Base-by-base conservation (phyloP, 2,329 filamentous ascomycete genomes). In the Phyllosticta paracitricarpa region DNA sequence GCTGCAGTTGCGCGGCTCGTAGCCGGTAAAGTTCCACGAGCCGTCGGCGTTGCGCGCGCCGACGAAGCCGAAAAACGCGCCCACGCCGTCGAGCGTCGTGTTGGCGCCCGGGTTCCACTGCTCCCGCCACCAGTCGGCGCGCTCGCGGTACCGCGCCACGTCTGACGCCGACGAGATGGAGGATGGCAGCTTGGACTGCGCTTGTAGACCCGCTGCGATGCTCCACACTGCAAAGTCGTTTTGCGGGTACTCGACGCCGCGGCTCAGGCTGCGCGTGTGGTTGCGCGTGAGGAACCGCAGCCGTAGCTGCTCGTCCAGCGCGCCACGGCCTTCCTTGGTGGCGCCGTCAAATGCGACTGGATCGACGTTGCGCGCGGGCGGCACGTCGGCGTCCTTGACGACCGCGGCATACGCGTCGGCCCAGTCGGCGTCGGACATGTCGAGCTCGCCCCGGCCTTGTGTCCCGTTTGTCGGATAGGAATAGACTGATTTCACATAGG, bases 401-500 rank as follows among this genome's bases (percentile, higher is more conserved):
- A 72, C 67, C n/a, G 70, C 70, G 48, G 66, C 61, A 54, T 70
- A 70, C 4, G 67, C 70, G 30, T 56, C 63, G 1, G 66, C 62
- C 70, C 70, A 72, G 58, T 72, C 66, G 51, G 71, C 66, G 3
- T 64, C 64, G 30, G 52, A 51, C 17, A 59, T 51, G 6, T 28
- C 51, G 12, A 59, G 57, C n/a, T 59, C 57, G 57, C 52, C 8
- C 14, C 52, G 57, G 28, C 79, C 81, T 51, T 69, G 65, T 0
- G 70, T 73, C 33, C 33, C 10, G 51, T 25, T 40, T 24, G 24
- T 12, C 6, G 12, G 22, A 19, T 22, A 25, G 30, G 58, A 30
- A 33, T 14, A 10, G 12, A 89, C 74, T 1, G 84, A 83, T 68
- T 91, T 91, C 54, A 89, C 63, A 64, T 81, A 89, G 0, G 82